Evolutionary conservation across 1,284 basidiomycete species (phyloP), one percentile per base, ranked within the genome.

Genomic region (Cutaneotrichosporon sp.): DNA sequence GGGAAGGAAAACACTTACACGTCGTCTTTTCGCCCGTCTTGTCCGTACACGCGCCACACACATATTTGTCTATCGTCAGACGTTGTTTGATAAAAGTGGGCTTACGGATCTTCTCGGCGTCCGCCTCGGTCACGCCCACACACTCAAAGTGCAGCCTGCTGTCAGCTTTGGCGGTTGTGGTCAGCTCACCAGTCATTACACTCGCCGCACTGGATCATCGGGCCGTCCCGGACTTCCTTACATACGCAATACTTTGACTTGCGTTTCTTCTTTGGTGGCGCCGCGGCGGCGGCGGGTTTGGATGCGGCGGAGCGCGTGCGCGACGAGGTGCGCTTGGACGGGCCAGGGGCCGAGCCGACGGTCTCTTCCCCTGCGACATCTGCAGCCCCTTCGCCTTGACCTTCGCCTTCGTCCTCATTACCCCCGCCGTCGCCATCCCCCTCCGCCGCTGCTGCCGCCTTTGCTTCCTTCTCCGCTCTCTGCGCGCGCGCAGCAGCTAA

Each of bases 131-230:
- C 30, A 73, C 37, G 9, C 57, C 49, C 23, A 73, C 49, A 37
- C 72, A 73, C 10, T 41, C 52, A 39, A 71, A 73, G 58, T 73
- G 72, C 52, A 68, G 71, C 71, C 70, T 73, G 49, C 23, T 3
- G 34, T 41, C 30, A 40, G 20, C 14, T 40, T 22, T 8, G 3
- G 15, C 7, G 7, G 26, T 22, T 14, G 38, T 20, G 8, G 17
- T 14, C 20, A 14, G 65, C 70, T 51, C 45, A 71, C 71, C 72
- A 73, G 46, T 73, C 64, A 21, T 62, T 60, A 51, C 72, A 73
- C 34, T 62, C 56, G 14, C 56, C 68, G 52, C 71, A 73, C 59
- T 73, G 64, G n/a, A 73, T 72, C 71, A 73, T 73, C 3, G 67
- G 60, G n/a, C 66, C 65, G 3, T 56, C 54, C 8, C 56, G 55